These are phyloP conservation scores for Fusarium acutatum DNA, from an alignment of 2,329 filamentous ascomycete genomes.

Conservation along the genomic window DNA sequence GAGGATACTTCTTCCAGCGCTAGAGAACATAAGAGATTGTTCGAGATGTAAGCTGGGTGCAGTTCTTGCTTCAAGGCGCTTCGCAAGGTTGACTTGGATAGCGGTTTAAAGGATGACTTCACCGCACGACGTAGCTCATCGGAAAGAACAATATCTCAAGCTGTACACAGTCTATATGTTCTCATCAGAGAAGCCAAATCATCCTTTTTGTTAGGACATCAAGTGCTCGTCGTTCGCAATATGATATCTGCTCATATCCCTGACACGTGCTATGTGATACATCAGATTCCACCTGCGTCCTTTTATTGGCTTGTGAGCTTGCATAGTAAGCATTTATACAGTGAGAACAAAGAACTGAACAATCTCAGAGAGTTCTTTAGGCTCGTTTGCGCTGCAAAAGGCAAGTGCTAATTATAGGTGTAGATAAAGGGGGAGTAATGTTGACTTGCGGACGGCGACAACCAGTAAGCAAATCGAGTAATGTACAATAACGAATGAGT, in stretches of 20 bases:
- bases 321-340: not conserved
- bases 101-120: not conserved
- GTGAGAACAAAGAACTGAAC: not conserved
- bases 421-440: not conserved
- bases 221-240: not conserved
- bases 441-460: no score
- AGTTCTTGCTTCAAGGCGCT: not conserved
- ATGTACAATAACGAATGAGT: not conserved
- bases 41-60: not conserved
- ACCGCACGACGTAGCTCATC: not conserved
- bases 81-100: not conserved
- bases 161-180: not conserved
- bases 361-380: no score
- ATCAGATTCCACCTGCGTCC: not conserved
- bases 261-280: not conserved
- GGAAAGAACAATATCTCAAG: not conserved
- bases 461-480: not conserved
- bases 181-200: not conserved
- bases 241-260: not conserved
- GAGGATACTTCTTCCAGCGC: not conserved
- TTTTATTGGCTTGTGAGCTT: not conserved
- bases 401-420: not conserved
- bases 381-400: not conserved
- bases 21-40: not conserved
- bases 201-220: not conserved